Percentiles rank a stretch among this genome's conserved stretches.
These are phyloP conservation scores for Aspergillus heteromorphus DNA, from an alignment of 495 filamentous ascomycete species.

Conservation along the genomic window DNA sequence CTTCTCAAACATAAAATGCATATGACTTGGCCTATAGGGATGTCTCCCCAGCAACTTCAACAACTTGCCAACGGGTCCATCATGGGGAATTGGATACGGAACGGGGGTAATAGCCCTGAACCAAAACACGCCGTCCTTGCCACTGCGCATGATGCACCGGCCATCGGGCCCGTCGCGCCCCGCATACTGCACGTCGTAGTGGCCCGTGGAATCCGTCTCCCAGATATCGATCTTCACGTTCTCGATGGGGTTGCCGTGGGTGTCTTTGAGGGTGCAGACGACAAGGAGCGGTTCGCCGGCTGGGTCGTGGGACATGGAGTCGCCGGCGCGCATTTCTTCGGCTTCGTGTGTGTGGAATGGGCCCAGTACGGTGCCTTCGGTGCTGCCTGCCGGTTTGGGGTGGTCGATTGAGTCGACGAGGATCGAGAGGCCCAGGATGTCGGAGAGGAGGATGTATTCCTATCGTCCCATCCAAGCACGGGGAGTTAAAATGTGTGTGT, in stretches of 20 bases:
- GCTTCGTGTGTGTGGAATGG: slow-evolving; percentile 95
- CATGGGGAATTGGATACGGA: slow-evolving; percentile 82
- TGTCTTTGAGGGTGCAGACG: slow-evolving; percentile 70
- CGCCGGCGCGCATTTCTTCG: slow-evolving; percentile 55
- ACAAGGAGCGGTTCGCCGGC: slow-evolving; percentile 60
- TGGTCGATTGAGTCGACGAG: slow-evolving; percentile 90
- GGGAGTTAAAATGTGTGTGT: too few species aligned
- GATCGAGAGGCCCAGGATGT: slow-evolving; percentile 83
- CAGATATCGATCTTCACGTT: slow-evolving; percentile 83
- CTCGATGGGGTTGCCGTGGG: slow-evolving; percentile 57
- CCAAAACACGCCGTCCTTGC: slow-evolving; percentile 72
- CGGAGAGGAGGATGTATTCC: slow-evolving; percentile 94
- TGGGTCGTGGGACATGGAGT: slow-evolving; percentile 63
- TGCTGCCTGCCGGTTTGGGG: slow-evolving; percentile 69
- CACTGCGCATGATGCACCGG: slow-evolving; percentile 69
- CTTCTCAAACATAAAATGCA: slow-evolving; percentile 96
- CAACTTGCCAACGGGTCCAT: slow-evolving; percentile 82
- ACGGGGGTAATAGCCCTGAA: slow-evolving; percentile 86
- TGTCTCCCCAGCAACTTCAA: slow-evolving; percentile 67
- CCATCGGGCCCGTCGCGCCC: slow-evolving; percentile 69
- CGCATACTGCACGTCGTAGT: slow-evolving; percentile 85
- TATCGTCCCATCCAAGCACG: too few species aligned
- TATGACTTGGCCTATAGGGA: slow-evolving; percentile 77
- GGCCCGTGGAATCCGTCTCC: slow-evolving; percentile 84
- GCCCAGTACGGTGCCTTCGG: slow-evolving; percentile 85